These are phyloP conservation scores for Capronia coronata DNA, from an alignment of 2,329 filamentous ascomycete genomes.

Conservation along the genomic window DNA sequence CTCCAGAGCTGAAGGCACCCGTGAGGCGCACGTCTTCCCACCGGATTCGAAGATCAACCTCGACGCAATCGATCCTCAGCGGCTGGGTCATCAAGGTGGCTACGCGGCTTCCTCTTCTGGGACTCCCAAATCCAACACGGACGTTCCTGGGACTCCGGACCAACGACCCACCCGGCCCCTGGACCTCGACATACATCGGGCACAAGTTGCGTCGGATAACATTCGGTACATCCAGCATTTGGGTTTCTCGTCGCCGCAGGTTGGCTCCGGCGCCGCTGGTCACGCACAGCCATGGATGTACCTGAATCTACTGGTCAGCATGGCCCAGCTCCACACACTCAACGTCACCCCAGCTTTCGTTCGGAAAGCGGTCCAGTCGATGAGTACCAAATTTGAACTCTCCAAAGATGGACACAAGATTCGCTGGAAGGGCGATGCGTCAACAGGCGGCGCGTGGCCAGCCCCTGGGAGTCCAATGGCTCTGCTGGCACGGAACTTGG, in stretches of 20 bases:
- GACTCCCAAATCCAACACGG: conserved; percentile 3
- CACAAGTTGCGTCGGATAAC: conserved; percentile 68
- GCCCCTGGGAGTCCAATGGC: conserved; percentile 36
- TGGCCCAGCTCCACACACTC: conserved; percentile 79
- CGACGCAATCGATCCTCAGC: conserved; percentile 13
- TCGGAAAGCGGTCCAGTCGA: conserved; percentile 61
- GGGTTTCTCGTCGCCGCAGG: conserved; percentile 23
- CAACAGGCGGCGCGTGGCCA: conserved; percentile 60
- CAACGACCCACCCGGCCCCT: conserved; percentile 70
- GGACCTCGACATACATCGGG: conserved; percentile 72
- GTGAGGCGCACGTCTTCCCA: conserved; percentile 41
- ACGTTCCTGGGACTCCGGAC: conserved; percentile 44
- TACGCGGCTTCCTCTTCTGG: conserved; percentile 7
- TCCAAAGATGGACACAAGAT: conserved; percentile 72
- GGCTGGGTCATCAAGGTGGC: background rate
- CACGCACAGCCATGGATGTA: conserved; percentile 27
- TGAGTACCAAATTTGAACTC: conserved; percentile 69
- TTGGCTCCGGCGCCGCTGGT: background rate
- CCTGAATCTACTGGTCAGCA: conserved; percentile 61
- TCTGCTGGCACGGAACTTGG: conserved; percentile 1
- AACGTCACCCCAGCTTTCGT: conserved; percentile 76
- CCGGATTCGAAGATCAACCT: conserved; percentile 23
- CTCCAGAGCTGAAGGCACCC: conserved; percentile 32
- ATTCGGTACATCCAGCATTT: conserved; percentile 47
- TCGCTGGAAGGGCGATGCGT: conserved; percentile 65